phyloP scores from a whole-genome alignment of 345 rosid species.

The Rhodomyrtus tomentosa region DNA sequence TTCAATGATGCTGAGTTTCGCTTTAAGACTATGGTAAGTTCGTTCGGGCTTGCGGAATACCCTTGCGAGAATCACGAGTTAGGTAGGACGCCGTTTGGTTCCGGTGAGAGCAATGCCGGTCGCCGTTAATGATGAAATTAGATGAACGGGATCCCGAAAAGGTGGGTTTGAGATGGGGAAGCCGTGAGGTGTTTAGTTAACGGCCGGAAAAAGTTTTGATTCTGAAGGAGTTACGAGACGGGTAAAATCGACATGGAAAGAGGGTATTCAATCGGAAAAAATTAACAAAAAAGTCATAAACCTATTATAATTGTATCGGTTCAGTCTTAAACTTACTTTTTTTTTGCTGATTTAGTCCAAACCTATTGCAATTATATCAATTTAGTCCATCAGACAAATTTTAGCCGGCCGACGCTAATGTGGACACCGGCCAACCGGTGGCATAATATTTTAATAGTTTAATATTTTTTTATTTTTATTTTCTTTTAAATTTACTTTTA shows the following conservation, averaged over 20 bases:
- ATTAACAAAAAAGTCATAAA: too few species aligned
- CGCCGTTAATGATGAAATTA: rapidly evolving
- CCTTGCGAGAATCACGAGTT: background rate
- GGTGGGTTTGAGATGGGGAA: background rate
- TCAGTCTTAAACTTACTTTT: too few species aligned
- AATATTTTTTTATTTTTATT: too few species aligned
- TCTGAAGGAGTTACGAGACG: background rate
- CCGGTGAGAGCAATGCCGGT: rapidly evolving
- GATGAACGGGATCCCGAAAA: background rate
- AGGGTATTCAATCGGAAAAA: too few species aligned
- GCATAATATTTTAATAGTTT: too few species aligned
- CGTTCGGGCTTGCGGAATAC: background rate
- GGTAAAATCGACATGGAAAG: background rate
- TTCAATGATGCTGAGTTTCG: background rate
- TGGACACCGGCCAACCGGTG: too few species aligned
- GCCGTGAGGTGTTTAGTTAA: background rate
- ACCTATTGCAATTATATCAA: too few species aligned
- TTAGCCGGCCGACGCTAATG: too few species aligned
- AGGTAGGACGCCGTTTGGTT: background rate
- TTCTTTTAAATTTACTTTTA: too few species aligned
- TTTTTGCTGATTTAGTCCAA: too few species aligned
- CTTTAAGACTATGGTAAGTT: background rate
- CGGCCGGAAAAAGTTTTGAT: background rate
- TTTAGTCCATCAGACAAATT: too few species aligned
- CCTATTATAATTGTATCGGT: too few species aligned